A percentile compares a stretch with the other conserved stretches of the same genome.
Conservation (phyloP, 192 early-diverging fungal genomes). For the Endogone sp. region DNA sequence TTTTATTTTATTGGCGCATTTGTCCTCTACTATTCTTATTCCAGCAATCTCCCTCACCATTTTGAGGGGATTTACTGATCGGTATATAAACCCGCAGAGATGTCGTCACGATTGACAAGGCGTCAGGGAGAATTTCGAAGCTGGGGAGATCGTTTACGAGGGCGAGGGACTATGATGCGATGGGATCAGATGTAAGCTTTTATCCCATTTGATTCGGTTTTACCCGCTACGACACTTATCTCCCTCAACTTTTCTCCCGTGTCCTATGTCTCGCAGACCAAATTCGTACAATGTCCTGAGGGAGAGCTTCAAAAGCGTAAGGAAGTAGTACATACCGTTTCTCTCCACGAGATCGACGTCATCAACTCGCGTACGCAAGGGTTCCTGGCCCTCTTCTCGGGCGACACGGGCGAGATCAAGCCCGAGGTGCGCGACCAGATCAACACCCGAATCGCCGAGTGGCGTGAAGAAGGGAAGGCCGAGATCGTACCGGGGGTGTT, state of each 20-base stretch:
- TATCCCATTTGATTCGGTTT: not conserved
- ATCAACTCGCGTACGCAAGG: slow-evolving; percentile 98
- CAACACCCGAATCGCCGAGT: slow-evolving; percentile 93
- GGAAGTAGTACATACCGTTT: slow-evolving; percentile 96
- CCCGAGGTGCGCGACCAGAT: slow-evolving; percentile 96
- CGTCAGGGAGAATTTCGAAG: slow-evolving; percentile 91
- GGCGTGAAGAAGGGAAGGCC: slow-evolving; percentile 98
- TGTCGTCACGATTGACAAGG: slow-evolving; percentile 98
- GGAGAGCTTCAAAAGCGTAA: slow-evolving; percentile 97
- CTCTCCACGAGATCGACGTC: slow-evolving; percentile 99
- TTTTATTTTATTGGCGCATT: not conserved
- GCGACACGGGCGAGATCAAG: slow-evolving; percentile 98
- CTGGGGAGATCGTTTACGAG: slow-evolving; percentile 95
- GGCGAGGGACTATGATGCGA: slow-evolving; percentile 97
- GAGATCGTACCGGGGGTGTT: slow-evolving; percentile 98
- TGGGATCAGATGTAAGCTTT: slow-evolving; percentile 81
- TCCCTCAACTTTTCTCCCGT: slow-evolving; percentile 1
- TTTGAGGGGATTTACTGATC: not conserved
- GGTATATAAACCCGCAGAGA: slow-evolving; percentile 67
- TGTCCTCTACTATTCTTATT: too few species aligned
- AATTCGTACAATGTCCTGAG: slow-evolving; percentile 98
- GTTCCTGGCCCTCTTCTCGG: slow-evolving; percentile 94
- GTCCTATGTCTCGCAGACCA: slow-evolving; percentile 67
- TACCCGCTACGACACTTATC: not conserved
- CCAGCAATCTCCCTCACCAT: too few species aligned